phyloP scores from a whole-genome alignment of 2,329 filamentous ascomycete species.

The Apiospora malaysiana region DNA sequence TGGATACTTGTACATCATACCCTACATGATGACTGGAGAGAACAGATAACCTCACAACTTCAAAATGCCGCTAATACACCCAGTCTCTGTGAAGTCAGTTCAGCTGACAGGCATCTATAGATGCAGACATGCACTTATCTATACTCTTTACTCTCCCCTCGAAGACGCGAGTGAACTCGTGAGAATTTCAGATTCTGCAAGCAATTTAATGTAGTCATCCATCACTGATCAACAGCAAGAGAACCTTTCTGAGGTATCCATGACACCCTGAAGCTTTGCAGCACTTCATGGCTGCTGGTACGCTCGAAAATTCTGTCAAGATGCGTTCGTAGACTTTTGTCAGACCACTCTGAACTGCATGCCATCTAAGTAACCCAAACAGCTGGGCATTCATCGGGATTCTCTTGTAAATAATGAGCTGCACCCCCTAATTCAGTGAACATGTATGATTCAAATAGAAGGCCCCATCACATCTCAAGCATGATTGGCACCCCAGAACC shows the following conservation, averaged over 20 bases:
- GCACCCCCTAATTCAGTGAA: neutral
- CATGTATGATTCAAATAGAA: neutral
- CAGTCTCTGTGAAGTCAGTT: neutral
- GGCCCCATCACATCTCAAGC: neutral
- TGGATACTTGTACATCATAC: too few species aligned
- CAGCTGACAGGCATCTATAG: neutral
- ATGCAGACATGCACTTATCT: neutral
- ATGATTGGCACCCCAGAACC: too few species aligned
- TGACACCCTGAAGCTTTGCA: neutral
- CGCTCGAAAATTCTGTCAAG: neutral
- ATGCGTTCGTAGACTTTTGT: neutral
- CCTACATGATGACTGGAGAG: neutral
- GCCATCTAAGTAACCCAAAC: neutral
- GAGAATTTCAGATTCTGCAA: neutral
- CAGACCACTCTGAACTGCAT: neutral
- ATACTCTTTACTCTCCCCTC: neutral
- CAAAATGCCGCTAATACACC: neutral
- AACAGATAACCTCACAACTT: neutral
- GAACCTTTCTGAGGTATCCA: neutral
- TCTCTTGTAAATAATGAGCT: too few species aligned
- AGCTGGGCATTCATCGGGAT: neutral
- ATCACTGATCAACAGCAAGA: neutral
- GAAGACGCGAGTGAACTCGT: neutral
- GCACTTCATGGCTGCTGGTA: neutral
- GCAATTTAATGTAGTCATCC: neutral